Conservation (phyloP, 768 basidiomycete species). For the Lactifluus subvellereus region DNA sequence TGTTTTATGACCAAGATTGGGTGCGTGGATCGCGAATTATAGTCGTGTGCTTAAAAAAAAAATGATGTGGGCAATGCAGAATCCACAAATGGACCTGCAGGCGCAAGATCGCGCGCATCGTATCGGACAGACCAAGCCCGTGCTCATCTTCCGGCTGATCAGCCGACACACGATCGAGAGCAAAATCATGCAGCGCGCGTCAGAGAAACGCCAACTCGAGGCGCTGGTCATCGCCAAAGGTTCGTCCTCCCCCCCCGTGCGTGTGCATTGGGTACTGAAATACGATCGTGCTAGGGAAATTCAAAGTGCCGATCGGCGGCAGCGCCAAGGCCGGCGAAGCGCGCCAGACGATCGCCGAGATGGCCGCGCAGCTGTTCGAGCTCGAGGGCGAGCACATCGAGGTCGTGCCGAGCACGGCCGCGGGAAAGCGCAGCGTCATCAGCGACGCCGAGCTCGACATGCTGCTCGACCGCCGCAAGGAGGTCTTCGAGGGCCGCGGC, state of each 20-base stretch:
- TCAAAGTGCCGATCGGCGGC: constrained; percentile 64
- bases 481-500: constrained; percentile 64
- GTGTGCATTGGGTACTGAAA: no score
- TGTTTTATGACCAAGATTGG: constrained; percentile 93
- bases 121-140: constrained; percentile 89
- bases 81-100: constrained; percentile 95
- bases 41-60: not conserved
- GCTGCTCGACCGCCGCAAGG: constrained; percentile 72
- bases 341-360: constrained; percentile 65
- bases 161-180: constrained; percentile 88
- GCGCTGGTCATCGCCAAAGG: constrained; percentile 94
- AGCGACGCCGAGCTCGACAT: constrained; percentile 75
- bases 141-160: constrained; percentile 83
- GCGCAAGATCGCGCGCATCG: constrained; percentile 95
- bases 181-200: constrained; percentile 83
- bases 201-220: constrained; percentile 85
- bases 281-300: constrained; percentile 53
- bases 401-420: constrained; percentile 69
- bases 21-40: constrained; percentile 36
- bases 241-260: constrained; percentile 25
- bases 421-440: constrained; percentile 66
- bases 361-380: constrained; percentile 69
- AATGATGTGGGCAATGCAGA: constrained; percentile 38
- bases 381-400: constrained; percentile 89
- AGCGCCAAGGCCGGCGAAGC: constrained; percentile 37